Conservation (phyloP, 345 rosid genomes). For the Leavenworthia alabamica region DNA sequence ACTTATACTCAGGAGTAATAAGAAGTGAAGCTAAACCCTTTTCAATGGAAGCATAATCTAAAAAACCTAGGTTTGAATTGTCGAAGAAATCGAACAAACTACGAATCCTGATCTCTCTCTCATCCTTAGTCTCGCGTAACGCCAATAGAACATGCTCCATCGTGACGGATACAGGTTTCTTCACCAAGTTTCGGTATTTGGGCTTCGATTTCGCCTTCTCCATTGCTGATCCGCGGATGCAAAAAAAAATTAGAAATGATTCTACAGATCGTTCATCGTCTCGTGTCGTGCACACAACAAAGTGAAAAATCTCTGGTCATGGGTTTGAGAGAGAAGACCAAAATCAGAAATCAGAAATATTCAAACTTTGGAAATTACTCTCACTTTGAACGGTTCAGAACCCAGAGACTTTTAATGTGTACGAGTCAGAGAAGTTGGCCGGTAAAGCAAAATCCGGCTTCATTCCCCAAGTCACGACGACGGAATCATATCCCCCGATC, state of each 20-base stretch:
- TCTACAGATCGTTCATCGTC: constrained; percentile 20
- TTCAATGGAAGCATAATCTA: constrained; percentile 82
- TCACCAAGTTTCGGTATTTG: constrained; percentile 36
- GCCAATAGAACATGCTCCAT: constrained; percentile 91
- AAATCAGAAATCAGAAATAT: background rate
- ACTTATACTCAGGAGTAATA: constrained; percentile 83
- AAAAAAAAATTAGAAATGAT: background rate
- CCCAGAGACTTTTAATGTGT: background rate
- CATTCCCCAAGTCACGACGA: constrained; percentile 32
- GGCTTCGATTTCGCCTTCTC: constrained; percentile 33
- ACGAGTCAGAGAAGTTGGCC: background rate
- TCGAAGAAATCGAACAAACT: constrained; percentile 82
- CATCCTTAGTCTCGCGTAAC: constrained; percentile 73
- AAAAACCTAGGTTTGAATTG: constrained; percentile 48
- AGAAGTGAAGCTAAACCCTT: constrained; percentile 69
- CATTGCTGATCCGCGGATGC: constrained; percentile 28
- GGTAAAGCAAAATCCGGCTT: constrained; percentile 27
- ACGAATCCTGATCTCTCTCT: constrained; percentile 70
- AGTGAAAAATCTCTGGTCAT: background rate
- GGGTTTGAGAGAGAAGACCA: constrained; percentile 19
- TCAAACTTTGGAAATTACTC: constrained; percentile 1
- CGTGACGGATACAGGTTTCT: constrained; percentile 45
- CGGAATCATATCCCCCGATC: constrained; percentile 5
- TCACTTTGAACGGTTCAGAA: background rate
- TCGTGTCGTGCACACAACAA: background rate